Percentiles rank a stretch among this genome's conserved stretches.
phyloP scores from a whole-genome alignment of 495 filamentous ascomycete genomes.

The Extremus antarcticus region DNA sequence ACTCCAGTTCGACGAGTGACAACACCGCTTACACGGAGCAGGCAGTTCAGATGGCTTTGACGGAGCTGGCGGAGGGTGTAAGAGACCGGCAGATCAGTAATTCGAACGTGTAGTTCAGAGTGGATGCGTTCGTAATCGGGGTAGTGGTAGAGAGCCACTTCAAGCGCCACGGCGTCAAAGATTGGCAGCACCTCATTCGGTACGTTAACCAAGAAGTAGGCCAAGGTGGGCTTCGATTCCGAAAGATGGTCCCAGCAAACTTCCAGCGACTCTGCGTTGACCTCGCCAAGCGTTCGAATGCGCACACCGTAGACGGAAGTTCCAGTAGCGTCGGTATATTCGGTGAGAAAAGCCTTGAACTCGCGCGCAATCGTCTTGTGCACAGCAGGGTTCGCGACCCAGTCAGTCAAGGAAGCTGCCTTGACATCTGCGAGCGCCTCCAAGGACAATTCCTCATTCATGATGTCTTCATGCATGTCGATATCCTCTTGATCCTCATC shows the following conservation, averaged over 20 bases:
- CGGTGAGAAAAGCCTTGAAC: slow-evolving; percentile 94
- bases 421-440: slow-evolving; percentile 91
- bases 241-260: slow-evolving; percentile 91
- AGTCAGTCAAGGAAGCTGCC: slow-evolving; percentile 78
- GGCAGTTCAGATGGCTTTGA: slow-evolving; percentile 92
- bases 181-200: slow-evolving; percentile 88
- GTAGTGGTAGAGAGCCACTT: slow-evolving; percentile 88
- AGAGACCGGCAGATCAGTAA: slow-evolving; percentile 84
- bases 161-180: slow-evolving; percentile 94
- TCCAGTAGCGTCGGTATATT: slow-evolving; percentile 79
- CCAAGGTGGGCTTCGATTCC: slow-evolving; percentile 85
- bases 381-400: slow-evolving; percentile 83
- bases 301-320: slow-evolving; percentile 89
- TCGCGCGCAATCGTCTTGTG: slow-evolving; percentile 88
- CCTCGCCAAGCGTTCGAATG: slow-evolving; percentile 84
- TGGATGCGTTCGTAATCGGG: slow-evolving; percentile 96
- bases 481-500: slow-evolving; percentile 86
- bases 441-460: slow-evolving; percentile 87
- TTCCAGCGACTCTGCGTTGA: slow-evolving; percentile 92
- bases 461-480: slow-evolving; percentile 80
- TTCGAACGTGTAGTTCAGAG: slow-evolving; percentile 94
- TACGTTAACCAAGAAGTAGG: slow-evolving; percentile 93
- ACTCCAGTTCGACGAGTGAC: slow-evolving; percentile 95
- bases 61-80: slow-evolving; percentile 96
- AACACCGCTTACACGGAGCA: slow-evolving; percentile 88